phyloP scores from a whole-genome alignment of 1,284 basidiomycete species.

The Cerrena zonata region DNA sequence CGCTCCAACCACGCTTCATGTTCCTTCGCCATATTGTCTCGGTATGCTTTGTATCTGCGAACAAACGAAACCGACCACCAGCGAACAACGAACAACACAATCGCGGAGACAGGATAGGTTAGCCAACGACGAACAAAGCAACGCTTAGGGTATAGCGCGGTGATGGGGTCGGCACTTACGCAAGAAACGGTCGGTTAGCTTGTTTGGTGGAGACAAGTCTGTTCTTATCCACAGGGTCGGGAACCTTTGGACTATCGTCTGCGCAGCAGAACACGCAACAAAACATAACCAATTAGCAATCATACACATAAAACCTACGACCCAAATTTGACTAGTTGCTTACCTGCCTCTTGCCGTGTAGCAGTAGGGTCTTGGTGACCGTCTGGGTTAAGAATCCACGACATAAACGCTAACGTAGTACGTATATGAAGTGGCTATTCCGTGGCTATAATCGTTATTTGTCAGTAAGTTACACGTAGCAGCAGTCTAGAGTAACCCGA shows the following conservation, averaged over 20 bases:
- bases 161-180: constrained; percentile 42
- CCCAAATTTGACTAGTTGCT: neutral
- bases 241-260: constrained; percentile 39
- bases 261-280: constrained; percentile 23
- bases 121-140: neutral
- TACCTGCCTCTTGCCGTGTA: neutral
- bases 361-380: constrained; percentile 31
- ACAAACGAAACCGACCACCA: constrained; percentile 2
- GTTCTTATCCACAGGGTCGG: constrained; percentile 51
- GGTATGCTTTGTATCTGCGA: constrained; percentile 65
- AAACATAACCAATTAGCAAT: no score
- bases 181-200: constrained; percentile 76
- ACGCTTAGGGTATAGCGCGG: no score
- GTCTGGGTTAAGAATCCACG: constrained; percentile 49
- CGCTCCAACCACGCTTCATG: constrained; percentile 65
- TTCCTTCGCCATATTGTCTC: constrained; percentile 50
- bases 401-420: no score
- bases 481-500: no score
- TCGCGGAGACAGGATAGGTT: neutral
- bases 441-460: no score
- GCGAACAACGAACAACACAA: neutral
- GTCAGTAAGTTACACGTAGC: no score
- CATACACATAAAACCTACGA: no score
- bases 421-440: no score
- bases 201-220: constrained; percentile 70